Percentiles rank a stretch among this genome's conserved stretches.
Conservation (phyloP, 306 rosid genomes). For the Medicago truncatula region MtrunA17r5.0-ANR NC_053042.1:3913001-3913500, state of each 20-base stretch:
- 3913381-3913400: slow-evolving; percentile 22
- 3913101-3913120: slow-evolving; percentile 52
- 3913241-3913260: slow-evolving; percentile 42
- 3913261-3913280: slow-evolving; percentile 64
- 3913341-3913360: slow-evolving; percentile 35
- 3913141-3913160: slow-evolving; percentile 42
- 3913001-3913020: too few relatives aligned
- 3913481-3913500: slow-evolving; percentile 64
- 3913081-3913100: slow-evolving; percentile 43
- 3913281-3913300: slow-evolving; percentile 50
- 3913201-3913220: slow-evolving; percentile 43
- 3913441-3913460: slow-evolving; percentile 27
- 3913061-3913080: slow-evolving; percentile 26
- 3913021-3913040: too few relatives aligned
- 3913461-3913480: slow-evolving; percentile 41
- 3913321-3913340: slow-evolving; percentile 51
- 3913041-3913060: slow-evolving; percentile 25
- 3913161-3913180: slow-evolving; percentile 48
- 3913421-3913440: slow-evolving; percentile 71
- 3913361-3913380: slow-evolving; percentile 37
- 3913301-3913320: slow-evolving; percentile 66
- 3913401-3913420: slow-evolving; percentile 43
- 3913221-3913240: slow-evolving; percentile 39
- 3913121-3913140: slow-evolving; percentile 52
- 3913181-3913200: slow-evolving; percentile 45